A percentile compares a stretch with the other conserved stretches of the same genome.
phyloP scores from a whole-genome alignment of 2,329 filamentous ascomycete species.

The Paecilomyces sp. region DNA sequence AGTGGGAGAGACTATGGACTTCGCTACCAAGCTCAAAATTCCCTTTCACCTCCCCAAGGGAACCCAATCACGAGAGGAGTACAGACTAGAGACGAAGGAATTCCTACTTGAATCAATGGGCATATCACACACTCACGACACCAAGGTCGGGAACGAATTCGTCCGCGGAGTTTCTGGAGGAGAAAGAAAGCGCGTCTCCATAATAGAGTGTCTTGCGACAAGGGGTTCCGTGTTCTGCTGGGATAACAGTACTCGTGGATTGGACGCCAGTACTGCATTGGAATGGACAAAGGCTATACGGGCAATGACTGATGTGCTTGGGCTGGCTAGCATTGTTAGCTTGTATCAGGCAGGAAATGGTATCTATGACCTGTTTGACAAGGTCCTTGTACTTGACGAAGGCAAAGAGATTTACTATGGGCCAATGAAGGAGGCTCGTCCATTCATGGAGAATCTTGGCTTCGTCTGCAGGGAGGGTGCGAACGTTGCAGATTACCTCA shows the following conservation, averaged over 20 bases:
- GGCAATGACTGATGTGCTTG: conserved; percentile 56
- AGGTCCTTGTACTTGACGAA: conserved; percentile 60
- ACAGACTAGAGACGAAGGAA: conserved; percentile 41
- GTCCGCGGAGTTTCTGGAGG: conserved; percentile 62
- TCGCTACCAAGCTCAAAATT: conserved; percentile 52
- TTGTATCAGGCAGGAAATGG: conserved; percentile 65
- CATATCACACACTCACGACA: conserved; percentile 54
- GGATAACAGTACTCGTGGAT: conserved; percentile 61
- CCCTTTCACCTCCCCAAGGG: conserved; percentile 44
- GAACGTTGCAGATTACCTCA: conserved; percentile 60
- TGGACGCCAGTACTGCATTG: conserved; percentile 59
- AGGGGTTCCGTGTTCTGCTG: conserved; percentile 55
- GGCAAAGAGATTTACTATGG: conserved; percentile 63
- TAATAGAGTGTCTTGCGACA: conserved; percentile 57
- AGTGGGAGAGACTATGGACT: conserved; percentile 47
- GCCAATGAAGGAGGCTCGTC: conserved; percentile 48
- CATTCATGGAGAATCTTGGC: conserved; percentile 59
- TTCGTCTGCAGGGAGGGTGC: conserved; percentile 57
- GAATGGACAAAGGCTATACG: conserved; percentile 56
- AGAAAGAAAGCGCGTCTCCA: conserved; percentile 62
- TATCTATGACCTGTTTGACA: conserved; percentile 64
- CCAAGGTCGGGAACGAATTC: conserved; percentile 61
- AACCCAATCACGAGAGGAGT: conserved; percentile 37
- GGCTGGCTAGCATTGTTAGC: conserved; percentile 55
- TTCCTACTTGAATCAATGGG: conserved; percentile 53